Evolutionary conservation across 441 rosid species (phyloP), one percentile per base, ranked within the genome.

Genomic region (Gossypium aridum): DNA sequence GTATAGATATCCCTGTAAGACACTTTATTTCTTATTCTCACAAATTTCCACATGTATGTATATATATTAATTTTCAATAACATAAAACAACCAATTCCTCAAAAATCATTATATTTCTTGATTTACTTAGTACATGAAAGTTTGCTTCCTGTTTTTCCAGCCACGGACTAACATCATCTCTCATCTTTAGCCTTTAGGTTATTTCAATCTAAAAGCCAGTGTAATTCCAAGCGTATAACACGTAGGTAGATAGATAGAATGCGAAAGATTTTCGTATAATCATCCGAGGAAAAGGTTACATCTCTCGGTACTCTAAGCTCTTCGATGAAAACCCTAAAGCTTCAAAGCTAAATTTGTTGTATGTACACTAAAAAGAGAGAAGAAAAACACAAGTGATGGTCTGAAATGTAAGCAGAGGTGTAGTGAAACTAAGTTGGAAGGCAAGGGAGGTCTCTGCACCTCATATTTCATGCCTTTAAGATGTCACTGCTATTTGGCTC

Each of bases 401-500:
- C 47, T 70, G 39, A 66, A 54, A 67, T 57, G 17, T 16, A 39
- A 16, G 62, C 62, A 20, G 62, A 57, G 62, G 2, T 20, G 1
- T 55, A 10, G 22, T 53, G 22, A 20, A 61, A 20, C 7, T 7
- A 14, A 20, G 6, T 4, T 37, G 45, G 45, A 39, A 39, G 45
- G 45, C 45, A 16, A n/a, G 34, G 64, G 20, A 9, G 23, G 13
- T 55, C 10, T 16, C 10, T 5, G 19, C 53, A 10, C 51, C 12
- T 2, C 49, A 19, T 23, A 16, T 54, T 68, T 53, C 26, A 25
- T 49, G 57, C 13, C 37, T 45, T 79, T 66, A 85, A 56, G 89
- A 85, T 73, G 91, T 87, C 49, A 91, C 92, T 0, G 88, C 86
- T 69, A 88, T 85, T 71, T 88, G 92, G 86, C 76, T 83, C 64